Conservation (phyloP, 306 rosid species). For the Crataegus laevigata region DNA sequence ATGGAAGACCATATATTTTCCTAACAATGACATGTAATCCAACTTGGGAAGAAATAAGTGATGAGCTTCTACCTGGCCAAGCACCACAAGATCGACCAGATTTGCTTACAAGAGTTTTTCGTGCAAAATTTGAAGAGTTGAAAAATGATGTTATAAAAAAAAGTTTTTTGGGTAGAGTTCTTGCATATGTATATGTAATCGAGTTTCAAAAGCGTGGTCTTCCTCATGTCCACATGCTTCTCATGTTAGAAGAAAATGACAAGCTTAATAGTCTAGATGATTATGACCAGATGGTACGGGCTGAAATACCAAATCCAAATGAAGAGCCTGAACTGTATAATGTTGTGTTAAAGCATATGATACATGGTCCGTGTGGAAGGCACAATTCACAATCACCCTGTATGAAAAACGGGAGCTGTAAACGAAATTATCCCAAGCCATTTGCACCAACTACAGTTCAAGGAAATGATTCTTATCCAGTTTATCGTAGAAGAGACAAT, state of each 20-base stretch:
- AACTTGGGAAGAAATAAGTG: background rate
- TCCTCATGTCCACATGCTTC: background rate
- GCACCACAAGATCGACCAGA: background rate
- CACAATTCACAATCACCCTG: background rate
- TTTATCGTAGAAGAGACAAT: background rate
- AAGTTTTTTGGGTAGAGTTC: background rate
- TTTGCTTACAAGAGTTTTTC: background rate
- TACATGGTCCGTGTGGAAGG: background rate
- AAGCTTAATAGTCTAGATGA: background rate
- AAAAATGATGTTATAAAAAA: background rate
- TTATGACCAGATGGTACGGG: background rate
- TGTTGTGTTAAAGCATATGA: background rate
- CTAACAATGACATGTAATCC: background rate
- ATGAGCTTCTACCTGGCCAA: background rate
- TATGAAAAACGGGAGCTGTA: background rate
- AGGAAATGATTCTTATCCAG: background rate
- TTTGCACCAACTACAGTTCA: background rate
- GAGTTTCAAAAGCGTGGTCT: constrained; percentile 1
- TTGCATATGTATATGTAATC: background rate
- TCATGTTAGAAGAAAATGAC: background rate
- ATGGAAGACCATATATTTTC: background rate
- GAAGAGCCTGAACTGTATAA: background rate
- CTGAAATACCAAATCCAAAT: background rate
- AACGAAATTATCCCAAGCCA: background rate
- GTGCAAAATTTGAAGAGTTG: background rate